Evolutionary conservation across 2,329 filamentous ascomycete genomes (phyloP), one percentile per base, ranked within the genome.

Genomic region (Hyphodiscus sp.): DNA sequence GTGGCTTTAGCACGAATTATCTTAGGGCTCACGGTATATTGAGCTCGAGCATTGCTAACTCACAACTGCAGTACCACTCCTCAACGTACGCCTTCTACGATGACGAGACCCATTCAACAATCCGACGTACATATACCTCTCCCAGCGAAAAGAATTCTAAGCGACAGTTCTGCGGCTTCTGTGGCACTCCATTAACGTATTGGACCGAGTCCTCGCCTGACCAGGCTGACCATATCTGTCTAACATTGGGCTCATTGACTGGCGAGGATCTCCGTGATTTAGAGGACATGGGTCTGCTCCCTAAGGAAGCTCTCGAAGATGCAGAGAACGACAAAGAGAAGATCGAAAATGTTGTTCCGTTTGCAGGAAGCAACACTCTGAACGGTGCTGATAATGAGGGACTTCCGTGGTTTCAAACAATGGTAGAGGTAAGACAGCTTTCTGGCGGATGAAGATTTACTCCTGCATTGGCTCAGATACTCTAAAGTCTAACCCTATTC

Each of bases 91-190:
- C 90, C 46, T 86, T 85, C 68, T 91, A 86, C 68, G 80, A 86
- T 2, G 89, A 95, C 70, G 91, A 96, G 73, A 82, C 83, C 16
- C 79, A 82, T 68, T 63, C 75, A 51, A 74, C 75, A 49, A 91
- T 91, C 66, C 82, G 81, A 52, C 80, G 85, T 42, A 76, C 79
- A 47, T 91, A 88, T 69, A 81, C 81, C 10, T 79, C 84, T 20
- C 75, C 75, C 2, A 72, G 75, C 61, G 78, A 80, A 50, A 76
- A 77, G 49, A 55, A 48, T 53, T 76, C 81, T 1, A 83, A 86
- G 67, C 83, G 89, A 48, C 81, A 90, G 61, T 96, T 96, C 70
- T 96, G 91, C 71, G 91, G 91, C 20, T 95, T 87, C 73, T 96
- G 91, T 68, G 91, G 91, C 50, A 95, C 91, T 0, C 87, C 88